Base-by-base conservation (phyloP, 257 asterid genomes). In the Voacanga thouarsii region DNA sequence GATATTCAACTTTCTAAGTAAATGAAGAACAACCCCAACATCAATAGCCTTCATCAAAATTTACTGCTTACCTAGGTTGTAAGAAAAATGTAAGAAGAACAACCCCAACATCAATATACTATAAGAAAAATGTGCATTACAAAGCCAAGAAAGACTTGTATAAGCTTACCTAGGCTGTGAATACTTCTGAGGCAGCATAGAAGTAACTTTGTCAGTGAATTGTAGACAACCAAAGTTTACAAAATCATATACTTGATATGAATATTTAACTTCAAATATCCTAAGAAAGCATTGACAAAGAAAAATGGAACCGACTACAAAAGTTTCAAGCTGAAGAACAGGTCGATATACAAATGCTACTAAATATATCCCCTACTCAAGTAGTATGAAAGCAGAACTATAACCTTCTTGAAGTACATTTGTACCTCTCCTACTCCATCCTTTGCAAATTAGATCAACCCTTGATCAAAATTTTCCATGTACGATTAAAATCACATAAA, bases 311-410 rank as follows among this genome's bases (percentile, higher is more conserved):
- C 66, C 24, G 65, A 26, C 61, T 57, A 23, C 47, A n/a, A 21
- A 33, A 76, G 75, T 68, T 72, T 83, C 75, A 84, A 96, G 98
- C 99, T 96, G 97, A 79, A 88, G 89, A 80, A 93, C 97, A 70
- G 99, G 99, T 76, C 99, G 90, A 82, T 93, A 96, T 61, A 96
- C 87, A 55, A 98, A 93, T 85, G 99, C 97, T 49, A 97, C 96
- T 83, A 96, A 84, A 86, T 96, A 96, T 78, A 96, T 89, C 77
- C 99, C 99, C 87, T 90, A 98, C 88, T 96, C 99, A 45, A 97
- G 97, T 84, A 96, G 87, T 81, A 93, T 89, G 74, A 90, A 86
- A 78, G 96, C 93, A 79, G 97, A 88, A 60, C 99, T 98, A 88
- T 93, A 96, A 84, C 99, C 99, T 88, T 96, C 99, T 85, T 96